A percentile compares a stretch with the other conserved stretches of the same genome.
Evolutionary conservation across 768 basidiomycete genomes (phyloP).

Genomic region (Tulasnella sp.): DNA sequence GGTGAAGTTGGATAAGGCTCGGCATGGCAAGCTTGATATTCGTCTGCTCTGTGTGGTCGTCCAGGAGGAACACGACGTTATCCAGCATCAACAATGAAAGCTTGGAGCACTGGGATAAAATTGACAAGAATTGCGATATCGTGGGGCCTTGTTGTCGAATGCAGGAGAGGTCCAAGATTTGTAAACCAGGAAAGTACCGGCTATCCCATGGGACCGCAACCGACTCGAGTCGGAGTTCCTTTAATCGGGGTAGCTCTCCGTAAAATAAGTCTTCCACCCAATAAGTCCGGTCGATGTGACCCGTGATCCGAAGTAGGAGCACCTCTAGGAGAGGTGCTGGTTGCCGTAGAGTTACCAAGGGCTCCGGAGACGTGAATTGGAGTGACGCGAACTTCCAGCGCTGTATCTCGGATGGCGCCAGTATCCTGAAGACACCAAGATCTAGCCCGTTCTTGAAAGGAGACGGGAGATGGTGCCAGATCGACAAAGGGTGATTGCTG

Average conservation of each 20-base stretch:
- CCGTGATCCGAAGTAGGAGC: not conserved
- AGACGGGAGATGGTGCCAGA: not conserved
- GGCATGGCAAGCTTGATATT: not conserved
- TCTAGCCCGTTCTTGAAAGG: no score
- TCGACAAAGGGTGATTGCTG: not conserved
- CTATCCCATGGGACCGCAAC: not conserved
- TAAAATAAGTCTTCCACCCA: not conserved
- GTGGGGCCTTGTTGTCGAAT: not conserved
- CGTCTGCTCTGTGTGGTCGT: not conserved
- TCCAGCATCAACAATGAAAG: not conserved
- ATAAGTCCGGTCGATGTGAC: not conserved
- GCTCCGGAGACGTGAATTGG: not conserved
- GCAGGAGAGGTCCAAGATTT: not conserved
- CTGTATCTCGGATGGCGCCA: not conserved
- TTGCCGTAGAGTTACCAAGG: not conserved
- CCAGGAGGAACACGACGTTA: not conserved
- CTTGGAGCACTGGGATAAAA: not conserved
- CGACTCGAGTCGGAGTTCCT: not conserved
- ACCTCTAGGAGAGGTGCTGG: not conserved
- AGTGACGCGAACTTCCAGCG: not conserved
- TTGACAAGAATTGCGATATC: not conserved
- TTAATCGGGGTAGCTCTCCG: not conserved
- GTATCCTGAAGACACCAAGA: not conserved
- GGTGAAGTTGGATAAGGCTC: not conserved
- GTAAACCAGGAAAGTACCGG: not conserved